Evolutionary conservation across 768 basidiomycete genomes (phyloP), one percentile per base, ranked within the genome.

Genomic region (Podaxis rugospora): DNA sequence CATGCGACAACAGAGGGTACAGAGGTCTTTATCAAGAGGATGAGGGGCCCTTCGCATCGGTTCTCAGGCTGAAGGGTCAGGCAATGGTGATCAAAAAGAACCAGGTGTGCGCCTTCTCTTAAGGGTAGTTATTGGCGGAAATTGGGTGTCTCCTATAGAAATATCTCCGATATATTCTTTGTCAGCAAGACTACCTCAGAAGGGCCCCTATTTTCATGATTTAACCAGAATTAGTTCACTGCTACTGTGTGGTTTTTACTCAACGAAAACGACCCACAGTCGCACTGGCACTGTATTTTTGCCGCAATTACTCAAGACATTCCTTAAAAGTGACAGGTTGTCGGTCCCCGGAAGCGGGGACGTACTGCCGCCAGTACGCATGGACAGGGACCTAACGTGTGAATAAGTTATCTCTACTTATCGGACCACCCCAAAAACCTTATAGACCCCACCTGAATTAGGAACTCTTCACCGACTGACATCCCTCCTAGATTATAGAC

Each of bases 391-490:
- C 14, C 28, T 36, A 39, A 53, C 59, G 59, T 60, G 59, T 46
- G 35, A 35, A 36, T 16, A 36, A 47, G 44, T 57, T 50, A 58
- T 51, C 49, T 51, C 36, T 51, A 51, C n/a, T 36, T 51, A 58
- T 50, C 28, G 35, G 47, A 50, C 11, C 13, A 25, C 36, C 21
- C 47, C 39, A n/a, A 21, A 51, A 58, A 51, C 37, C 37, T 18
- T 57, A 57, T 50, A 36, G 46, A n/a, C 57, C 47, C 10, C 28
- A 18, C 21, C 36, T 47, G 23, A 23, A 44, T 50, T 51, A 55
- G 55, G 28, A 61, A 55, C 40, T 53, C n/a, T 59, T 18, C 16
- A n/a, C 42, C 18, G n/a, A 28, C 57, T 63, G 55, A 18, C 58
- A 59, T 16, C 37, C 42, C 9, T 46, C 59, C 47, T 21, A 46